Percentiles rank a stretch among this genome's conserved stretches.
phyloP scores from a whole-genome alignment of 495 filamentous ascomycete genomes.

The Trichoderma gamsii region DNA sequence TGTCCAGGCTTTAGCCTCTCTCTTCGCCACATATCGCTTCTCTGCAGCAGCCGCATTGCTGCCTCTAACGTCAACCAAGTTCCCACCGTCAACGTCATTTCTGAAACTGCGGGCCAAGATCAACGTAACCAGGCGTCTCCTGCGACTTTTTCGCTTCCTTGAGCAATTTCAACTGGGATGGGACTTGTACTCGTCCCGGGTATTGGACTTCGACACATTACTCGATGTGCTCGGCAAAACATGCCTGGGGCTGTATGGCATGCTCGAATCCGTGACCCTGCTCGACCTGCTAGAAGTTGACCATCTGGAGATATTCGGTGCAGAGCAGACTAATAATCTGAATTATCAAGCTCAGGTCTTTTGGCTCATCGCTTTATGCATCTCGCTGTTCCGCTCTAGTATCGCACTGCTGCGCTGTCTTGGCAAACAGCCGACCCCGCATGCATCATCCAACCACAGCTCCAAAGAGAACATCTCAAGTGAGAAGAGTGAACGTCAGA shows the following conservation, averaged over 20 bases:
- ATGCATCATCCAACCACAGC: background rate
- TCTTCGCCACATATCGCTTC: slow-evolving; percentile 37
- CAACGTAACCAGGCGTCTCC: slow-evolving; percentile 45
- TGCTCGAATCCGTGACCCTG: slow-evolving; percentile 40
- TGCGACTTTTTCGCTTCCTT: slow-evolving; percentile 59
- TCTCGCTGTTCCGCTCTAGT: slow-evolving; percentile 22
- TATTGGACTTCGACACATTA: slow-evolving; percentile 21
- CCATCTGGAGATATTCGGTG: slow-evolving; percentile 35
- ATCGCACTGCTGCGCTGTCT: slow-evolving; percentile 22
- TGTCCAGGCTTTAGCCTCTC: slow-evolving; percentile 49
- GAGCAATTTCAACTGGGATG: slow-evolving; percentile 51
- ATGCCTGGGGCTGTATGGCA: slow-evolving; percentile 44
- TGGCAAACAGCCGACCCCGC: slow-evolving; percentile 12
- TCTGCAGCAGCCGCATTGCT: slow-evolving; percentile 22
- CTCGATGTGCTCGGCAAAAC: slow-evolving; percentile 34
- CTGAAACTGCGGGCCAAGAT: slow-evolving; percentile 26
- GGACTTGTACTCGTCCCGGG: slow-evolving; percentile 21
- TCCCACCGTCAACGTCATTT: slow-evolving; percentile 18
- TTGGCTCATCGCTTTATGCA: slow-evolving; percentile 55
- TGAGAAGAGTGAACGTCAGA: slow-evolving; percentile 16
- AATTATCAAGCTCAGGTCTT: slow-evolving; percentile 54
- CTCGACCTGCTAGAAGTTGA: slow-evolving; percentile 42
- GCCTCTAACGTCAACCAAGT: slow-evolving; percentile 17
- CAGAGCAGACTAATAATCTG: slow-evolving; percentile 22
- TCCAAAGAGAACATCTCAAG: slow-evolving; percentile 16